Evolutionary conservation across 139 green algal species (phyloP).

Genomic region (Chlorella sp.): DNA sequence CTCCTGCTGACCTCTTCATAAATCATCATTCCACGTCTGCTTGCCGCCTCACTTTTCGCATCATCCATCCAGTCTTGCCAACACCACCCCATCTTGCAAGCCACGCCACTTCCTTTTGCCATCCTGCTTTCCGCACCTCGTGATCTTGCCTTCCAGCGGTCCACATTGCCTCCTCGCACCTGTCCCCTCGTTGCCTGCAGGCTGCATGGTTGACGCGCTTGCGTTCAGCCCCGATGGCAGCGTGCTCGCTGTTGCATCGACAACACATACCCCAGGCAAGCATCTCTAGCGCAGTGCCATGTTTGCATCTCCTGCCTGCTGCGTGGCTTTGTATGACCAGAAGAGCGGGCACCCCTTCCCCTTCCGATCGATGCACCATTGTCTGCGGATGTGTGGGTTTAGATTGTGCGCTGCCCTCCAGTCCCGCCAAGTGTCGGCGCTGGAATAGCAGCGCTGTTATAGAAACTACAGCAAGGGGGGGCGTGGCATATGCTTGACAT

Average conservation of each 20-base stretch:
- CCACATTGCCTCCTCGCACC: background rate
- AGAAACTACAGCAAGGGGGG: too few relatives aligned
- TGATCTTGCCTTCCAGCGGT: too few relatives aligned
- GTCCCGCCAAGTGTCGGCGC: too few relatives aligned
- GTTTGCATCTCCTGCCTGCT: too few relatives aligned
- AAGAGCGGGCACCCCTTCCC: too few relatives aligned
- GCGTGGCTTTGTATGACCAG: too few relatives aligned
- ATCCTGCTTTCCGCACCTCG: background rate
- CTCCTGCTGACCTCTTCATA: background rate
- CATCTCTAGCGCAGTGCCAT: background rate
- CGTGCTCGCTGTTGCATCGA: background rate
- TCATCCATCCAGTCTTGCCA: background rate
- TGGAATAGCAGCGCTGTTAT: too few relatives aligned
- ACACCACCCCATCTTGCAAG: background rate
- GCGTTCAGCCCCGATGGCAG: background rate
- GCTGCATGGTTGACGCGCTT: background rate
- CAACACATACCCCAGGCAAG: background rate
- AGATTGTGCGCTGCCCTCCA: too few relatives aligned
- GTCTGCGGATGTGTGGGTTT: too few relatives aligned
- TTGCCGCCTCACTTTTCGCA: background rate
- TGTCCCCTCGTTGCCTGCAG: background rate
- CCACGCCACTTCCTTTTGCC: background rate
- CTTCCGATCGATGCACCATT: too few relatives aligned
- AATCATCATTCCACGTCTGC: background rate
- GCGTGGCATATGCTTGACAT: too few relatives aligned